Evolutionary conservation across 345 rosid species (phyloP).

Genomic region (Isatis tinctoria): DNA sequence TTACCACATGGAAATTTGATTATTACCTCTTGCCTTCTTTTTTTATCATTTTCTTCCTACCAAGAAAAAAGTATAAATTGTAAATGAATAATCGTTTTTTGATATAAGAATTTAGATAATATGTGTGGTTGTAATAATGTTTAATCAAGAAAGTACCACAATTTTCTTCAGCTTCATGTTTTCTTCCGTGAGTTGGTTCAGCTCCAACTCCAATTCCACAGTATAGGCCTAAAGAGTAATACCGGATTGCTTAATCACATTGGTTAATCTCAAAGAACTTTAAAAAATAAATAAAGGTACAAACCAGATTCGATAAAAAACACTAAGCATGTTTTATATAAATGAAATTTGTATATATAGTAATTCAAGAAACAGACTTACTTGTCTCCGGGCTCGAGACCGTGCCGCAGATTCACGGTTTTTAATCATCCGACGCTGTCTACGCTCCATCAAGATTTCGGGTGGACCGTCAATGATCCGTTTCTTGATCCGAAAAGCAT

Average conservation of each 20-base stretch:
- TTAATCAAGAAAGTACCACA: conserved; percentile 42
- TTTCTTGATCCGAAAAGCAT: conserved; percentile 38
- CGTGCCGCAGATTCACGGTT: conserved; percentile 91
- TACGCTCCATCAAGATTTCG: conserved; percentile 68
- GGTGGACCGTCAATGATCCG: conserved; percentile 65
- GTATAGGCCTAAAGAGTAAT: conserved; percentile 62
- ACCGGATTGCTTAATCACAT: not conserved
- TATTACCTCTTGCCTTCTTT: conserved; percentile 55
- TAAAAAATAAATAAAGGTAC: not conserved
- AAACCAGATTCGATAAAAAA: not conserved
- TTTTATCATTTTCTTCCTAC: conserved; percentile 56
- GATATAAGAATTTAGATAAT: not conserved
- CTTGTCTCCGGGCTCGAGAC: conserved; percentile 96
- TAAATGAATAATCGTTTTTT: not conserved
- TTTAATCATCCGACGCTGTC: conserved; percentile 89
- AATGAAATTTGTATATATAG: not conserved
- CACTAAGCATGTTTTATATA: not conserved
- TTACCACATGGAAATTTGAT: not conserved
- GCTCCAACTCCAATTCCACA: conserved; percentile 78
- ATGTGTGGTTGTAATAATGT: not conserved
- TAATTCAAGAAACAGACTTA: conserved; percentile 10
- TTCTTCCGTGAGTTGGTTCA: conserved; percentile 76
- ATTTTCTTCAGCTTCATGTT: conserved; percentile 57
- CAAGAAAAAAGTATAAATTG: not conserved
- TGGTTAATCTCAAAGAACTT: not conserved